A percentile compares a stretch with the other conserved stretches of the same genome.
phyloP scores from a whole-genome alignment of 441 rosid species.

The Metrosideros polymorpha region DNA sequence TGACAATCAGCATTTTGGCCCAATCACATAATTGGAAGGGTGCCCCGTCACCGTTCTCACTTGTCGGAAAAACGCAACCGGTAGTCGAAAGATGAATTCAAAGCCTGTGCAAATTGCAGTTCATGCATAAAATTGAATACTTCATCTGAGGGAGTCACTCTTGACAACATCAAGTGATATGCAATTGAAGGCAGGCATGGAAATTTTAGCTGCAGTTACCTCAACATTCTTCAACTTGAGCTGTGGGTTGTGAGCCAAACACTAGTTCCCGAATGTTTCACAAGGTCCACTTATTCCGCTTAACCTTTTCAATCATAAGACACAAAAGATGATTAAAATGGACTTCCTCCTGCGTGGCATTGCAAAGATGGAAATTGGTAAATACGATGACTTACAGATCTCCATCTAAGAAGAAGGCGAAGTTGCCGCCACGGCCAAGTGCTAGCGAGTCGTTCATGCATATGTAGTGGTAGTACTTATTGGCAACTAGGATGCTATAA shows the following conservation, averaged over 20 bases:
- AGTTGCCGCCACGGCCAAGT: slow-evolving; percentile 84
- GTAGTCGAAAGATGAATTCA: no score
- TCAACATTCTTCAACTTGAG: slow-evolving; percentile 72
- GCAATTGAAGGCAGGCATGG: neutral
- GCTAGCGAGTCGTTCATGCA: slow-evolving; percentile 83
- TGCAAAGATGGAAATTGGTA: neutral
- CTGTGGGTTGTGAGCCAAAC: slow-evolving; percentile 64
- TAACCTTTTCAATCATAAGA: slow-evolving; percentile 39
- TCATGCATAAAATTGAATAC: no score
- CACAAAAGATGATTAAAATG: neutral
- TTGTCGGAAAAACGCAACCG: no score
- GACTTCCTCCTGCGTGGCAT: neutral
- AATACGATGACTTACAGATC: slow-evolving; percentile 61
- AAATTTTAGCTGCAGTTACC: slow-evolving; percentile 33
- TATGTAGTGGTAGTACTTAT: slow-evolving; percentile 67
- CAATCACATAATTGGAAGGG: neutral
- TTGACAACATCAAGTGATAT: neutral
- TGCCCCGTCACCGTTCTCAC: neutral
- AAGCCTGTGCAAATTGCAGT: no score
- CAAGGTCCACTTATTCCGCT: slow-evolving; percentile 78
- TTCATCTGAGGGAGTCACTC: no score
- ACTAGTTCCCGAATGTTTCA: slow-evolving; percentile 70
- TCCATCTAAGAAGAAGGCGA: slow-evolving; percentile 71
- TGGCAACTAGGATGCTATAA: slow-evolving; percentile 45
- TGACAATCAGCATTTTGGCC: neutral